phyloP scores from a whole-genome alignment of 768 basidiomycete species.

The Heimioporus sp. region DNA sequence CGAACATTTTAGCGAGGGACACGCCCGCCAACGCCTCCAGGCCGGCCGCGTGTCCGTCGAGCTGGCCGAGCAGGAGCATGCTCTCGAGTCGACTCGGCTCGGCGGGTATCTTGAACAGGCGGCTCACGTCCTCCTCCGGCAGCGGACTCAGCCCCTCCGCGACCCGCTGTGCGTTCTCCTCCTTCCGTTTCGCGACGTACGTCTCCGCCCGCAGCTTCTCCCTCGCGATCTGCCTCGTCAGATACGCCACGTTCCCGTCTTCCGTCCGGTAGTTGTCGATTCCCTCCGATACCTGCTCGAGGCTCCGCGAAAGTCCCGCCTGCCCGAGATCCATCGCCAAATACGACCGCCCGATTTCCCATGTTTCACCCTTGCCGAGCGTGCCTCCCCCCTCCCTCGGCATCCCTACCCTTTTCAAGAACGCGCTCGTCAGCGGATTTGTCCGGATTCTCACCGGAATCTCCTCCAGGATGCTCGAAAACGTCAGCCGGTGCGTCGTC shows the following conservation, averaged over 20 bases:
- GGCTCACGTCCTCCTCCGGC: conserved; percentile 81
- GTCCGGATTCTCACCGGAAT: conserved; percentile 83
- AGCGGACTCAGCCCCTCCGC: conserved; percentile 83
- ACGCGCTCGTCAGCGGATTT: conserved; percentile 76
- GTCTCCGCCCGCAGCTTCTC: conserved; percentile 79
- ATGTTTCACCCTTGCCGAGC: conserved; percentile 34
- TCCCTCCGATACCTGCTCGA: conserved; percentile 84
- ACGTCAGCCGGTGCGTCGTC: conserved; percentile 76
- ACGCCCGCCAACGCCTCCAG: conserved; percentile 61
- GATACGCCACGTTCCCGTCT: conserved; percentile 89
- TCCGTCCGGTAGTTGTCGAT: conserved; percentile 86
- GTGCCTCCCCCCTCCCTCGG: conserved; percentile 26
- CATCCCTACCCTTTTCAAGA: conserved; percentile 63
- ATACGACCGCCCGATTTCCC: conserved; percentile 59
- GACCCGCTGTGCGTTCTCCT: conserved; percentile 78
- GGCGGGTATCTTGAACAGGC: conserved; percentile 83
- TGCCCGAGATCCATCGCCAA: conserved; percentile 69
- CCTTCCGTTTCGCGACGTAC: conserved; percentile 80
- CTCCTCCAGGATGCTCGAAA: conserved; percentile 83
- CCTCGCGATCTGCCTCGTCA: conserved; percentile 82
- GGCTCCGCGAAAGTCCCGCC: conserved; percentile 65
- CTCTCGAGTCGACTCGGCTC: conserved; percentile 90
- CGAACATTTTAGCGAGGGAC: conserved; percentile 84
- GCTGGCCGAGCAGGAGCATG: conserved; percentile 80
- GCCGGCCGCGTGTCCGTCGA: conserved; percentile 82